Base-by-base conservation (phyloP, 2,329 filamentous ascomycete species). In the Colletotrichum echinochloae region DNA sequence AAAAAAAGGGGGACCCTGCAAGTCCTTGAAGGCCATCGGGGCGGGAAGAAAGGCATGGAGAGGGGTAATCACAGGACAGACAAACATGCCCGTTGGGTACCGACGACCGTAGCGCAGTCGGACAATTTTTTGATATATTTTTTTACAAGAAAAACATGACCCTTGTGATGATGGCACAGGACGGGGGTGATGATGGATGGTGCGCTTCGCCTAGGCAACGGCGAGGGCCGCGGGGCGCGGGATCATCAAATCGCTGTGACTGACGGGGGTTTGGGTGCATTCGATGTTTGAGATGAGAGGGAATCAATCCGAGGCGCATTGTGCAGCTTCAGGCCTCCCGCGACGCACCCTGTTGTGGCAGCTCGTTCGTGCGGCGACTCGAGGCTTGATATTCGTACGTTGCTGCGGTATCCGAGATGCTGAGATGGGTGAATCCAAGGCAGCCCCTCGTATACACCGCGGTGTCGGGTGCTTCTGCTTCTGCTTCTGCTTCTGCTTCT, bases 261-360 rank as follows among this genome's bases (percentile, higher is more conserved):
- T 48, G 57, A 39, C 48, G 48, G 60, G 64, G 60, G 48, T 39
- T 66, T 48, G 57, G 49, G 39, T 37, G 59, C 48, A 20, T 37
- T 55, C 26, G 18, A 5, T n/a, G 37, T 65, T 66, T 66, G 64
- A 61, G 57, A 54, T 54, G 57, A 46, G 33, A 26, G 57, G 30
- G 55, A 30, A 62, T 66, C 30, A 30, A 46, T 23, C 57, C 61
- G 28, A 33, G 48, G 23, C 48, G 26, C 57, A 62, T 54, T 66
- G 48, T 23, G 46, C 28, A 44, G 39, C 37, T n/a, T 59, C 55
- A 59, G n/a, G 41, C 39, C 41, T 33, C 35, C 44, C 26, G 6
- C 20, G 33, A 46, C 41, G 44, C 41, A 23, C 51, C 60, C 23
- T 55, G 54, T 46, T 33, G 26, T 33, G 56, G 63, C 26, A 61